Base-by-base conservation (phyloP, 345 rosid genomes). In the Heritiera littoralis region DNA sequence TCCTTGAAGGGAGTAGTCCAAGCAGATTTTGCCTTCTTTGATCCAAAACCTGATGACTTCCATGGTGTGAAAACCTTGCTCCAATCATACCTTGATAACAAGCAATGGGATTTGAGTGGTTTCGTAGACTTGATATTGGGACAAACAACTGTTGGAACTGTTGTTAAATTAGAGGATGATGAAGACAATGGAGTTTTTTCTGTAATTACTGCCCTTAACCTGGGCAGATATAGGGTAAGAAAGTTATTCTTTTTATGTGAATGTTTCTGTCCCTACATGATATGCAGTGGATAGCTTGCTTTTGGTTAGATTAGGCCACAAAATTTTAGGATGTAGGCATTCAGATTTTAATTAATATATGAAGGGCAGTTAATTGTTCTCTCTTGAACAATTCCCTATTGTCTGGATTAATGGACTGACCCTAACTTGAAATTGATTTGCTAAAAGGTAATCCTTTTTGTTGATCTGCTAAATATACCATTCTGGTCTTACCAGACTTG, bases 1-100 rank as follows among this genome's bases (percentile, higher is more conserved):
- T 75, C 63, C 77, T 85, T 77, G 17, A 71, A 96, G 97, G 95
- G 85, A 77, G 86, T 76, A 77, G 91, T 94, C 7, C 95, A 96
- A 88, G 95, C 94, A 13, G 99, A 96, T 82, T 94, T 96, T 80
- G 95, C 87, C 30, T 96, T 96, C 87, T 90, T 91, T 83, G 99
- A 94, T 86, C 98, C 97, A 0, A 96, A 94, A 87, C 78, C 87
- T 1, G 85, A 87, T 10, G 97, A 96, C 66, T 96, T 92, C 71
- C 92, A 92, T 13, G 97, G 98, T 11, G 94, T 90, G 77, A 94
- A 90, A 89, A 83, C 85, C 7, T 84, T 94, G 77, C 79, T 94
- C 56, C 94, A 85, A 56, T 83, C 85, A 78, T 94, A 89, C 85
- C 94, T 92, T 41, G 97, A 89, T 84, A 86, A 89, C 55, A 78